Conservation (phyloP, 73 alveolate species). For the Stentor roeselii region DNA sequence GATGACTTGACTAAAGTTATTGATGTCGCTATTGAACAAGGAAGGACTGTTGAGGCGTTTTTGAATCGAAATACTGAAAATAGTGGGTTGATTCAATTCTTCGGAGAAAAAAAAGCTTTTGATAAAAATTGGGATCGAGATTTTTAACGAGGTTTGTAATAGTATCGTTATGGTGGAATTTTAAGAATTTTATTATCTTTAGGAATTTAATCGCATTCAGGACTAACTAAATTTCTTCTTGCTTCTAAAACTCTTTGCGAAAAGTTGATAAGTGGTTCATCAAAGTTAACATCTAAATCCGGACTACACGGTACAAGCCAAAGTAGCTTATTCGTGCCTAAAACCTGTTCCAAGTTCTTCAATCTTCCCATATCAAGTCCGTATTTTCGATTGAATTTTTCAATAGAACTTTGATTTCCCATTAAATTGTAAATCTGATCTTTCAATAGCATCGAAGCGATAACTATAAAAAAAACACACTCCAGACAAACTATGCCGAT, state of each 20-base stretch:
- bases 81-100: too few species aligned
- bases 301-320: slow-evolving; percentile 4
- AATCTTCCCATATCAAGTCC: not conserved
- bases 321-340: not conserved
- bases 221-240: too few species aligned
- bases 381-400: not conserved
- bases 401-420: not conserved
- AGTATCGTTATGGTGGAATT: too few species aligned
- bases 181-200: too few species aligned
- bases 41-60: not conserved
- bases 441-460: not conserved
- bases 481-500: not conserved
- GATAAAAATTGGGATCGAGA: too few species aligned
- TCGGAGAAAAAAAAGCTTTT: too few species aligned
- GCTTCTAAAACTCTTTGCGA: not conserved
- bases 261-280: not conserved
- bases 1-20: too few species aligned
- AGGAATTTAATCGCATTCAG: too few species aligned
- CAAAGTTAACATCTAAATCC: not conserved
- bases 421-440: not conserved
- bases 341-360: not conserved
- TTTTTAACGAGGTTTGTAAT: too few species aligned
- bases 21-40: not conserved
- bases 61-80: too few species aligned
- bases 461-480: not conserved